phyloP scores from a whole-genome alignment of 108 stramenopile genomes.

The Skeletonema tropicum region DNA sequence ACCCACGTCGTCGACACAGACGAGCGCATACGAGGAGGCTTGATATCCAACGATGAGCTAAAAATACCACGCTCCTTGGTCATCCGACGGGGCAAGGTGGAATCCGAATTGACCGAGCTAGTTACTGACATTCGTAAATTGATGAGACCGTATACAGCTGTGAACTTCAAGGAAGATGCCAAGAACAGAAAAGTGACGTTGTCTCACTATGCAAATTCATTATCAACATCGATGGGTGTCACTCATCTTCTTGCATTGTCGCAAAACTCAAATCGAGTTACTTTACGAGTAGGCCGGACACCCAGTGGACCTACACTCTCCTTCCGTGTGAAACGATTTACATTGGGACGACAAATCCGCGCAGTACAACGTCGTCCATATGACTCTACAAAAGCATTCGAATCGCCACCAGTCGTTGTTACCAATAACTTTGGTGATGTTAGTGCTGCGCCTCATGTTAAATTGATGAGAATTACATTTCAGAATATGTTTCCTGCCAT shows the following conservation, averaged over 20 bases:
- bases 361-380: constrained; percentile 88
- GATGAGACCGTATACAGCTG: constrained; percentile 97
- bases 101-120: constrained; percentile 80
- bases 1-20: constrained; percentile 83
- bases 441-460: constrained; percentile 87
- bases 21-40: constrained; percentile 38
- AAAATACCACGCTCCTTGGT: constrained; percentile 83
- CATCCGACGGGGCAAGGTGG: constrained; percentile 82
- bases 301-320: constrained; percentile 95
- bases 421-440: constrained; percentile 98
- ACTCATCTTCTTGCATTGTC: constrained; percentile 93
- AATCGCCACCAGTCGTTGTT: constrained; percentile 92
- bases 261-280: constrained; percentile 84
- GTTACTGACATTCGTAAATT: constrained; percentile 90
- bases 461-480: constrained; percentile 96
- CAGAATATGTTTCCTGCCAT: constrained; percentile 99
- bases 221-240: constrained; percentile 88
- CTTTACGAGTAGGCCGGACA: constrained; percentile 84
- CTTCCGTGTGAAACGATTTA: constrained; percentile 92
- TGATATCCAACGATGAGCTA: constrained; percentile 51
- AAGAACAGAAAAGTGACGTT: constrained; percentile 82
- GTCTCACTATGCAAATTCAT: constrained; percentile 70
- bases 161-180: constrained; percentile 90
- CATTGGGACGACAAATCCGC: constrained; percentile 81
- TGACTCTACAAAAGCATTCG: constrained; percentile 69